Evolutionary conservation across 805 yeast species (phyloP).

Genomic region (Wickerhamiella alocasiicola): DNA sequence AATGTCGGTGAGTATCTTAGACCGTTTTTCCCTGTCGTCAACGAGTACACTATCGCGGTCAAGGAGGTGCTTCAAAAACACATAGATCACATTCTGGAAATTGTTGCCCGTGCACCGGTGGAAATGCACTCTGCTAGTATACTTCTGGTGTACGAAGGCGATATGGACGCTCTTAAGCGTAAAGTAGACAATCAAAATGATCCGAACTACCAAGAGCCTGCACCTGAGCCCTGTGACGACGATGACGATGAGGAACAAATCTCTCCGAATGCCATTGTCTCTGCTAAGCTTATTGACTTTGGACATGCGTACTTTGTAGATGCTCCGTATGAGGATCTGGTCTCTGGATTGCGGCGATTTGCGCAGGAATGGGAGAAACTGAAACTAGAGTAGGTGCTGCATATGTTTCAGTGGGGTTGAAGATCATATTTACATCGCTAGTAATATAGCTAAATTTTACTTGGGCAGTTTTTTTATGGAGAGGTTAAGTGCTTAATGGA

Average conservation of each 20-base stretch:
- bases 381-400: too few species aligned
- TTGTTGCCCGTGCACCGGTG: constrained; percentile 37
- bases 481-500: too few species aligned
- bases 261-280: constrained; percentile 32
- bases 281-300: constrained; percentile 68
- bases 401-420: too few species aligned
- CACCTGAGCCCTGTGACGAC: constrained; percentile 24
- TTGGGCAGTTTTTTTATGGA: background rate
- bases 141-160: constrained; percentile 63
- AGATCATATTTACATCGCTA: too few species aligned
- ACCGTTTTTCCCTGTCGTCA: constrained; percentile 32
- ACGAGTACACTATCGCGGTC: constrained; percentile 24
- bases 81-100: constrained; percentile 52
- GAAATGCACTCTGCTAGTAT: constrained; percentile 28
- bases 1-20: constrained; percentile 34
- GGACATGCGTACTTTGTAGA: constrained; percentile 62
- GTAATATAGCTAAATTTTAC: background rate
- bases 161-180: constrained; percentile 39
- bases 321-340: constrained; percentile 60
- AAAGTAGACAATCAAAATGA: constrained; percentile 21
- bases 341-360: constrained; percentile 58
- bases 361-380: constrained; percentile 22
- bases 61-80: constrained; percentile 41
- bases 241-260: constrained; percentile 22
- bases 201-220: background rate